A percentile compares a stretch with the other conserved stretches of the same genome.
These are phyloP conservation scores for Penicillium sp. DNA, from an alignment of 2,329 filamentous ascomycete genomes.

Conservation along the genomic window DNA sequence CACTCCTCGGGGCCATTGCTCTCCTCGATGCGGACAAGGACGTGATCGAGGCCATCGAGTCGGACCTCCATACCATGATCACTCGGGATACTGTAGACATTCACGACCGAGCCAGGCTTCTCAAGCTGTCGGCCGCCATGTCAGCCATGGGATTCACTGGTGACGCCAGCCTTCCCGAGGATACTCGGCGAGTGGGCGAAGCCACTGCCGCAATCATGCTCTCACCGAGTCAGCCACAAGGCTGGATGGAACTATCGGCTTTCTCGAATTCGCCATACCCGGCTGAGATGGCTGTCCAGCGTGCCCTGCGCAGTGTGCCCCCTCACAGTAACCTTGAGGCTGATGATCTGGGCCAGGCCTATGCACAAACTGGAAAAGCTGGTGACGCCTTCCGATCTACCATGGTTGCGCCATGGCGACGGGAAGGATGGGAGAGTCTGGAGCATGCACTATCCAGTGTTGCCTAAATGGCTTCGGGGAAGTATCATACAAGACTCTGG, in stretches of 20 bases:
- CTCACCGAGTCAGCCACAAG: constrained; percentile 68
- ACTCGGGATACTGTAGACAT: constrained; percentile 59
- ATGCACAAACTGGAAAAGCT: constrained; percentile 64
- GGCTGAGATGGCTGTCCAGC: constrained; percentile 73
- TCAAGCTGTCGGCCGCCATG: constrained; percentile 69
- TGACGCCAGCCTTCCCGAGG: constrained; percentile 37
- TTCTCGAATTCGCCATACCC: constrained; percentile 50
- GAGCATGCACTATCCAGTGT: constrained; percentile 22
- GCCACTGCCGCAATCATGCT: constrained; percentile 74
- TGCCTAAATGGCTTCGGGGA: constrained; percentile 2
- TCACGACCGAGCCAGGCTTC: constrained; percentile 62
- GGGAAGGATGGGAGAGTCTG: constrained; percentile 56
- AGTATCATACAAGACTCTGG: no score
- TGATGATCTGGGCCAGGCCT: constrained; percentile 64
- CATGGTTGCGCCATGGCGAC: constrained; percentile 74
- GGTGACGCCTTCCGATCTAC: constrained; percentile 71
- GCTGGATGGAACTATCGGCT: constrained; percentile 71
- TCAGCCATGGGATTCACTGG: constrained; percentile 52
- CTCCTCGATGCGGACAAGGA: constrained; percentile 74
- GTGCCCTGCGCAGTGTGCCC: constrained; percentile 68
- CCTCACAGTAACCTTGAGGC: constrained; percentile 64
- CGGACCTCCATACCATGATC: constrained; percentile 68
- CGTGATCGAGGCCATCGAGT: constrained; percentile 69
- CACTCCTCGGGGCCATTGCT: constrained; percentile 77
- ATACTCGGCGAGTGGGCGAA: constrained; percentile 55